Evolutionary conservation across 1,139 yeast genomes (phyloP).

Genomic region (Magnusiomyces sp.): DNA sequence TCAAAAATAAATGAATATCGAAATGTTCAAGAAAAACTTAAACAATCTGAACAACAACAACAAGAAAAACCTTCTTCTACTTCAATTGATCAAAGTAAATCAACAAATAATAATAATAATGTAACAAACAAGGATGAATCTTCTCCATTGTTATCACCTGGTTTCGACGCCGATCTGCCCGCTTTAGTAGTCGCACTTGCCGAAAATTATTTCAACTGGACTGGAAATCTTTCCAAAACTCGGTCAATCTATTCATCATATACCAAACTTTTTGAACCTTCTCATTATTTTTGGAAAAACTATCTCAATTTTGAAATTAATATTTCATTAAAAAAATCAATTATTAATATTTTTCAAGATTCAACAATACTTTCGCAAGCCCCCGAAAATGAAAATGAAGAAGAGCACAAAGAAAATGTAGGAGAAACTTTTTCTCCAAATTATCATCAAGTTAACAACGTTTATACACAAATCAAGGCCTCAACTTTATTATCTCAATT

Average conservation of each 20-base stretch:
- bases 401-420: background rate
- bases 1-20: slow-evolving; percentile 1
- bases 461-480: slow-evolving; percentile 13
- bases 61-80: background rate
- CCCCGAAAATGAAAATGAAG: slow-evolving; percentile 5
- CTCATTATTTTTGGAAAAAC: slow-evolving; percentile 28
- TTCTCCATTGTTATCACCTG: slow-evolving; percentile 1
- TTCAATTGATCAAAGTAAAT: background rate
- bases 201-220: slow-evolving; percentile 15
- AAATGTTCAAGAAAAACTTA: background rate
- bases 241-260: slow-evolving; percentile 20
- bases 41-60: background rate
- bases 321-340: too few relatives aligned
- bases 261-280: slow-evolving; percentile 20
- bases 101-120: background rate
- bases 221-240: slow-evolving; percentile 19
- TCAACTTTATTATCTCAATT: slow-evolving; percentile 19
- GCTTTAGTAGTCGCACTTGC: slow-evolving; percentile 14
- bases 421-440: slow-evolving; percentile 5
- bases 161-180: slow-evolving; percentile 10
- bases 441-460: too few relatives aligned
- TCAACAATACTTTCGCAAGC: too few relatives aligned
- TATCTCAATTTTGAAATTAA: slow-evolving; percentile 29
- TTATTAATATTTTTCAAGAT: too few relatives aligned
- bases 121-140: too few relatives aligned